phyloP scores from a whole-genome alignment of 202 grass and related monocot species.

The Musa balbisiana region DNA sequence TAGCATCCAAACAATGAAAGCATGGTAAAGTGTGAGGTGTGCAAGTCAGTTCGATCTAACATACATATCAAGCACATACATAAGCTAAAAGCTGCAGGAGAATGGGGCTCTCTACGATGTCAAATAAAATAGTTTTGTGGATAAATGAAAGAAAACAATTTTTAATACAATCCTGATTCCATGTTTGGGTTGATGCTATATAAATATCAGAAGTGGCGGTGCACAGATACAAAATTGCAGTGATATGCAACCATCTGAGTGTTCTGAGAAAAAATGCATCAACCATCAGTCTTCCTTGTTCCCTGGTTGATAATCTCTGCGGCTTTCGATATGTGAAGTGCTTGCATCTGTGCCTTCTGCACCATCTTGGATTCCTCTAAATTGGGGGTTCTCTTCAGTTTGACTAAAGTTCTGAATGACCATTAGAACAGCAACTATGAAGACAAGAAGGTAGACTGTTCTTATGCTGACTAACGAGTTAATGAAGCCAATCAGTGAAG shows the following conservation, averaged over 20 bases:
- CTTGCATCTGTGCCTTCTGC: not conserved
- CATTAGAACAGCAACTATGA: conserved; percentile 54
- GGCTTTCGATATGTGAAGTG: not conserved
- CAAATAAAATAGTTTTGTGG: not conserved
- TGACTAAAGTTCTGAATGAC: conserved; percentile 63
- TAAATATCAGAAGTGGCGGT: no score
- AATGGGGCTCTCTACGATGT: not conserved
- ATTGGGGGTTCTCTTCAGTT: conserved; percentile 40
- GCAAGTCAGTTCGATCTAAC: no score
- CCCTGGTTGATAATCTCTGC: not conserved
- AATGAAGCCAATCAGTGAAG: conserved; percentile 80
- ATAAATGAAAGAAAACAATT: not conserved
- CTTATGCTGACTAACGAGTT: conserved; percentile 69
- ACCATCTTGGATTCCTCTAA: conserved; percentile 27
- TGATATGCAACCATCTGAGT: not conserved
- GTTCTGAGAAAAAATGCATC: not conserved
- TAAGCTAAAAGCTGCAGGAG: no score
- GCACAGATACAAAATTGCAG: not conserved
- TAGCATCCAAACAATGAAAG: no score
- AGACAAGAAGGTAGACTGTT: conserved; percentile 64
- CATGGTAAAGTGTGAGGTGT: no score
- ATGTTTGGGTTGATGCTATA: no score
- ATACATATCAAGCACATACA: no score
- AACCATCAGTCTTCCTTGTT: not conserved
- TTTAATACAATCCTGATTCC: no score